Evolutionary conservation across 129 eudicot species (phyloP).

Genomic region (Artemisia argyi): DNA sequence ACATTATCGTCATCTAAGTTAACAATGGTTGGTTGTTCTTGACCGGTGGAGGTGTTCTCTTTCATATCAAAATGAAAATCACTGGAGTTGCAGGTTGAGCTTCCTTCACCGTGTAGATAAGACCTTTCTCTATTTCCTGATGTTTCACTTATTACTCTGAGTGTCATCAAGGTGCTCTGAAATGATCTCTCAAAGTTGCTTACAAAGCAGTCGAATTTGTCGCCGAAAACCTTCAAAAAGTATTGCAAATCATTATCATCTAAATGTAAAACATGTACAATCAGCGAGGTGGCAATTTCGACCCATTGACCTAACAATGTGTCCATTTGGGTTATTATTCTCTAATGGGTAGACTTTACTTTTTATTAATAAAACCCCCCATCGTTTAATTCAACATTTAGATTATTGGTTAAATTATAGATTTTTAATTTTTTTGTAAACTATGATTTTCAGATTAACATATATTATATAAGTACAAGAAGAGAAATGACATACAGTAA

Average conservation of each 20-base stretch:
- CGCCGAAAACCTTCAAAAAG: conserved; percentile 56
- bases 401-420: too few relatives aligned
- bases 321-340: not conserved
- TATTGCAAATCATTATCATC: too few relatives aligned
- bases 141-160: conserved; percentile 57
- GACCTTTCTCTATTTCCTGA: conserved; percentile 32
- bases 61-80: conserved; percentile 30
- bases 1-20: conserved; percentile 33
- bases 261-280: too few relatives aligned
- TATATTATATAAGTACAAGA: not conserved
- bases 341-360: not conserved
- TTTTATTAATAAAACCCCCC: too few relatives aligned
- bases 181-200: conserved; percentile 75
- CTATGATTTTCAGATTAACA: too few relatives aligned
- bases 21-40: conserved; percentile 24
- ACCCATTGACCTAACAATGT: not conserved
- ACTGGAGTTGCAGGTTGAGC: conserved; percentile 18
- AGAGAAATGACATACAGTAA: not conserved
- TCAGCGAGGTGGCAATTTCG: not conserved
- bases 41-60: conserved; percentile 11
- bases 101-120: conserved; percentile 23
- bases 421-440: too few relatives aligned
- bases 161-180: conserved; percentile 84
- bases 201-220: conserved; percentile 76
- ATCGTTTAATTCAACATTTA: too few relatives aligned